Conservation (phyloP, 306 rosid species). For the Coriaria nepalensis region DNA sequence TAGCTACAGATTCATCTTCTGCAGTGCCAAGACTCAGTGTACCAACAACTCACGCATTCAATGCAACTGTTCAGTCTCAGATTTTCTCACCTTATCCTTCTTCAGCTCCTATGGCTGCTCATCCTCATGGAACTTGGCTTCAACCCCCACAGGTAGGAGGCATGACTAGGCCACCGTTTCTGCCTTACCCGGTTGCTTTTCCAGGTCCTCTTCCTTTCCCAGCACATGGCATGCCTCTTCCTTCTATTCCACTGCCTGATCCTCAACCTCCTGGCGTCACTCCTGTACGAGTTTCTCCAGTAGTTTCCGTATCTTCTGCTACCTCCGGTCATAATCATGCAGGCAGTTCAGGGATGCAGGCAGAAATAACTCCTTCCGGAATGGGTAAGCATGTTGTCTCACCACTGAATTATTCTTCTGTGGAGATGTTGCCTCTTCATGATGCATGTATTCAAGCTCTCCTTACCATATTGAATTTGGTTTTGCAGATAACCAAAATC, state of each 20-base stretch:
- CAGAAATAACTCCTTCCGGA: conserved; percentile 33
- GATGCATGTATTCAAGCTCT: too few relatives aligned
- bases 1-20: conserved; percentile 32
- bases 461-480: too few relatives aligned
- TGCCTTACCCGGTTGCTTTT: conserved; percentile 55
- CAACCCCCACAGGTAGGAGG: conserved; percentile 65
- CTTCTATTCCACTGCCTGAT: conserved; percentile 61
- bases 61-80: conserved; percentile 32
- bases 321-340: conserved; percentile 26
- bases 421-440: too few relatives aligned
- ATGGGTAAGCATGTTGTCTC: conserved; percentile 30
- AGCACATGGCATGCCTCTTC: conserved; percentile 48
- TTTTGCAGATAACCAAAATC: conserved; percentile 39
- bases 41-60: conserved; percentile 26
- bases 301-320: conserved; percentile 19
- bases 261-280: conserved; percentile 94
- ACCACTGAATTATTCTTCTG: too few relatives aligned
- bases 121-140: conserved; percentile 72
- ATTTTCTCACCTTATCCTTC: conserved; percentile 42
- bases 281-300: conserved; percentile 32
- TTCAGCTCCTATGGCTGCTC: conserved; percentile 41
- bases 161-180: conserved; percentile 42
- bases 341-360: conserved; percentile 35
- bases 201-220: conserved; percentile 58
- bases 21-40: conserved; percentile 34